Percentiles rank a stretch among this genome's conserved stretches.
Evolutionary conservation across 495 filamentous ascomycete species (phyloP).

Genomic region (Lineolata rhizophorae): DNA sequence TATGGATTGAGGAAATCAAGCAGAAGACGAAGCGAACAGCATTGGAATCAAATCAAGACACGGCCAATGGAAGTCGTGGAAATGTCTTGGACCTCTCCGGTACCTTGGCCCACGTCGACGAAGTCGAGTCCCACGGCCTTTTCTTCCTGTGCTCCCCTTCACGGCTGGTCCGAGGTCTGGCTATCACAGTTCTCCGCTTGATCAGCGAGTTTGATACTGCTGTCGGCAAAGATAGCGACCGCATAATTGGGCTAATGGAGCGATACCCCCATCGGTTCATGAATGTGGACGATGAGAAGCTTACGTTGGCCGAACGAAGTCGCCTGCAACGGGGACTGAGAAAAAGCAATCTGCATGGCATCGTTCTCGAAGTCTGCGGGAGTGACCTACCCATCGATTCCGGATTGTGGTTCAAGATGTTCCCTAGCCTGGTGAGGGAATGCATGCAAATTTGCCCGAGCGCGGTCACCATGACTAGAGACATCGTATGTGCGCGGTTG

Average conservation of each 20-base stretch:
- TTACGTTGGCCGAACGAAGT: conserved; percentile 83
- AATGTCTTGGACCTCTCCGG: conserved; percentile 71
- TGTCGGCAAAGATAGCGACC: conserved; percentile 52
- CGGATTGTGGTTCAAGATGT: conserved; percentile 91
- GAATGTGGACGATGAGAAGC: conserved; percentile 76
- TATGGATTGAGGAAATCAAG: conserved; percentile 94
- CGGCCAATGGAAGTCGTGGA: conserved; percentile 29
- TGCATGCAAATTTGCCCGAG: conserved; percentile 80
- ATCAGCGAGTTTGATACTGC: conserved; percentile 89
- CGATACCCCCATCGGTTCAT: conserved; percentile 73
- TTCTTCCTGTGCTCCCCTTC: conserved; percentile 98
- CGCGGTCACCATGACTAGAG: conserved; percentile 70
- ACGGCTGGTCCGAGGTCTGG: conserved; percentile 64
- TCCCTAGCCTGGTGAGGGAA: conserved; percentile 82
- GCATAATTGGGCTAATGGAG: conserved; percentile 82
- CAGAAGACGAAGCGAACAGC: conserved; percentile 58
- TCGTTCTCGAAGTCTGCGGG: conserved; percentile 79
- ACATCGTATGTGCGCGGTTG: conserved; percentile 77
- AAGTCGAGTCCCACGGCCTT: conserved; percentile 90
- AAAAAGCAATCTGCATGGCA: conserved; percentile 62
- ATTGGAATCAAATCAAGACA: conserved; percentile 36
- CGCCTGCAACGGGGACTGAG: conserved; percentile 78
- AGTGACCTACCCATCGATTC: conserved; percentile 91
- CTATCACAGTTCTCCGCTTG: conserved; percentile 74
- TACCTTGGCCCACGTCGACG: conserved; percentile 80